A percentile compares a stretch with the other conserved stretches of the same genome.
These are phyloP conservation scores for Penicillium riverlandense DNA, from an alignment of 495 filamentous ascomycete species.

Conservation along the genomic window DNA sequence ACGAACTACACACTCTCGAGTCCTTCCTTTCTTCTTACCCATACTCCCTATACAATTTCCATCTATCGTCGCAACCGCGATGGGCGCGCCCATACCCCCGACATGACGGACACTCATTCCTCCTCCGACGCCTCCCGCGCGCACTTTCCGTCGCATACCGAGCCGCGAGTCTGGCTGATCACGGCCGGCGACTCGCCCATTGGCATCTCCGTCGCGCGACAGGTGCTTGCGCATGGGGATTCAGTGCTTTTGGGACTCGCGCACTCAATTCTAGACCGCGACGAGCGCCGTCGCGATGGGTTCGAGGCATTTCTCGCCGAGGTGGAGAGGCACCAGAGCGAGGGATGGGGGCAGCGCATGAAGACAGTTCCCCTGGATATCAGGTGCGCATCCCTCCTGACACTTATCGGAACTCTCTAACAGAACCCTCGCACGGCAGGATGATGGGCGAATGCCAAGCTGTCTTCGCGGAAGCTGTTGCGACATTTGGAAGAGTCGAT, in stretches of 20 bases:
- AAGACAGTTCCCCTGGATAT: conserved; percentile 42
- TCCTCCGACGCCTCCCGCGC: conserved; percentile 31
- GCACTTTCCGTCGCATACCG: conserved; percentile 51
- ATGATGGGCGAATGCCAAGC: conserved; percentile 60
- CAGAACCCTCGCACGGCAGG: conserved; percentile 9
- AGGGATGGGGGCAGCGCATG: conserved; percentile 39
- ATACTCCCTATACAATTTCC: background rate
- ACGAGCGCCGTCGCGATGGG: conserved; percentile 39
- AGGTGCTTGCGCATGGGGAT: conserved; percentile 79
- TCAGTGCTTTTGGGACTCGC: conserved; percentile 72
- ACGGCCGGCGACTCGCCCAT: conserved; percentile 80
- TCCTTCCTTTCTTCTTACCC: background rate
- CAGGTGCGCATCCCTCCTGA: conserved; percentile 31
- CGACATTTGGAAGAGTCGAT: conserved; percentile 79
- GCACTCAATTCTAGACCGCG: conserved; percentile 39
- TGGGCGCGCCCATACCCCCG: conserved; percentile 12
- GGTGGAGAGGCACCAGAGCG: conserved; percentile 56
- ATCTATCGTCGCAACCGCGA: conserved; percentile 13
- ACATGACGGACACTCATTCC: conserved; percentile 32
- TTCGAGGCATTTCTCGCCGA: conserved; percentile 53
- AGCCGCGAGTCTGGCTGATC: conserved; percentile 76
- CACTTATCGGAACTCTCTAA: background rate
- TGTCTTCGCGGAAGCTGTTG: conserved; percentile 77
- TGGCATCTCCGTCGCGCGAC: conserved; percentile 60
- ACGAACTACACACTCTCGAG: too few species aligned